These are phyloP conservation scores for Silene coronaria DNA, from an alignment of 179 eudicot species.

Conservation along the genomic window DNA sequence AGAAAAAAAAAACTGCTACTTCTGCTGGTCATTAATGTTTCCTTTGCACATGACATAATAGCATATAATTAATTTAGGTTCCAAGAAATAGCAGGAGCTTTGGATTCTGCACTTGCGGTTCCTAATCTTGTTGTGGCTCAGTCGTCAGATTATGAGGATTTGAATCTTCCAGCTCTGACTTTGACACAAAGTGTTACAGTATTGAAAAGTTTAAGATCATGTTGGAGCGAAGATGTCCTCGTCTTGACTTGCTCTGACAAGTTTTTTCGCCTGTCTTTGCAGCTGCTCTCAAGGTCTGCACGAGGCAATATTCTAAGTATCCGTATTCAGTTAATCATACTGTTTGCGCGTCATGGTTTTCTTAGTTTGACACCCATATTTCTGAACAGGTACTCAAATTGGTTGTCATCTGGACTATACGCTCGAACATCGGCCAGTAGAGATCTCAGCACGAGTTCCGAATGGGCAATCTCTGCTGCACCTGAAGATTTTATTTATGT, in stretches of 20 bases:
- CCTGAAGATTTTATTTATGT: slow-evolving; percentile 80
- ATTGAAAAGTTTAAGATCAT: slow-evolving; percentile 75
- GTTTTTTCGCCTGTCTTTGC: slow-evolving; percentile 79
- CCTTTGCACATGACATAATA: slow-evolving; percentile 7
- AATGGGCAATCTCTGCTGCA: slow-evolving; percentile 79
- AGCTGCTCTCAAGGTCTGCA: slow-evolving; percentile 70
- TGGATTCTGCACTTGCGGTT: slow-evolving; percentile 74
- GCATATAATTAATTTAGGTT: slow-evolving; percentile 46
- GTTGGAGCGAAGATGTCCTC: slow-evolving; percentile 89
- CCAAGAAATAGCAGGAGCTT: slow-evolving; percentile 95
- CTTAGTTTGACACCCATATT: slow-evolving; percentile 14
- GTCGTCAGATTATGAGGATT: slow-evolving; percentile 34
- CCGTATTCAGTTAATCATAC: not conserved
- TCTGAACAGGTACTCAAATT: slow-evolving; percentile 60
- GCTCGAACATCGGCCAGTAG: slow-evolving; percentile 57
- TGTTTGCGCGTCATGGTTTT: slow-evolving; percentile 7
- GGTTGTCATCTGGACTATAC: slow-evolving; percentile 81
- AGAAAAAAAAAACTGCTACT: not conserved
- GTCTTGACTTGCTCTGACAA: slow-evolving; percentile 83
- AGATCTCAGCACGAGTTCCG: slow-evolving; percentile 50
- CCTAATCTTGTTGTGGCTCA: slow-evolving; percentile 45
- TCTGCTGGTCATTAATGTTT: not conserved
- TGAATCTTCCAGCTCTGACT: slow-evolving; percentile 35
- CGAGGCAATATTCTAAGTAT: not conserved
- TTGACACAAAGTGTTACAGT: slow-evolving; percentile 73